Base-by-base conservation (phyloP, 352 stramenopile genomes). In the Globisporangium iwayamae region DNA sequence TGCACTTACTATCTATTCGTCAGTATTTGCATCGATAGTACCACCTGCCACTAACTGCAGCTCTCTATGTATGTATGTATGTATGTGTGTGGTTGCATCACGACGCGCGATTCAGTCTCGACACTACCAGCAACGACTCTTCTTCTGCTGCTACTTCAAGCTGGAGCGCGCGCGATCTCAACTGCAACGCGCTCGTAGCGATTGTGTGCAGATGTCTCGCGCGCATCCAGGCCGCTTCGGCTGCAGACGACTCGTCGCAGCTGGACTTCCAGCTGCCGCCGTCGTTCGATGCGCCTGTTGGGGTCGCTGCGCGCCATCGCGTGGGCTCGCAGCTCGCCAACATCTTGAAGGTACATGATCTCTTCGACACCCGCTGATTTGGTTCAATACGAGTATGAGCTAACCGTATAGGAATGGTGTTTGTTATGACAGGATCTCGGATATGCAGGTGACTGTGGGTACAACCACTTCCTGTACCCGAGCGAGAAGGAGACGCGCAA, bases 391-490 rank as follows among this genome's bases (percentile, higher is more conserved):
- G 39, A 46, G 4, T 46, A n/a, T 9, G 39, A 46, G 4, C 14
- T 46, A 6, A 46, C 14, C 4, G 1, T 18, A 25, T 28, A n/a
- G 10, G 5, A 2, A 38, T n/a, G 55, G 2, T 22, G 3, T 22
- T 3, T n/a, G 14, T 11, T 10, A 38, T 48, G 36, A 1, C 51
- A 94, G 85, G 79, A 90, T 30, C 70, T 93, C 13, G 89, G 89
- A 4, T 96, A 91, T 65, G 75, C 73, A 20, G 84, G 85, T 16
- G 87, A 96, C 55, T 95, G 85, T 59, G 87, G 89, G 0, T 96
- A 96, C 70, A 94, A 95, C 61, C 79, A 94, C 67, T 91, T 96
- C 51, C 65, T 96, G 63, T 96, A 96, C 65, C 89, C 89, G 18
- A 92, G 64, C 18, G 89, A 93, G 70, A 87, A 87, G 58, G 82